These are phyloP conservation scores for Metahyphopichia silvanorum DNA, from an alignment of 805 yeast species.

Conservation along the genomic window DNA sequence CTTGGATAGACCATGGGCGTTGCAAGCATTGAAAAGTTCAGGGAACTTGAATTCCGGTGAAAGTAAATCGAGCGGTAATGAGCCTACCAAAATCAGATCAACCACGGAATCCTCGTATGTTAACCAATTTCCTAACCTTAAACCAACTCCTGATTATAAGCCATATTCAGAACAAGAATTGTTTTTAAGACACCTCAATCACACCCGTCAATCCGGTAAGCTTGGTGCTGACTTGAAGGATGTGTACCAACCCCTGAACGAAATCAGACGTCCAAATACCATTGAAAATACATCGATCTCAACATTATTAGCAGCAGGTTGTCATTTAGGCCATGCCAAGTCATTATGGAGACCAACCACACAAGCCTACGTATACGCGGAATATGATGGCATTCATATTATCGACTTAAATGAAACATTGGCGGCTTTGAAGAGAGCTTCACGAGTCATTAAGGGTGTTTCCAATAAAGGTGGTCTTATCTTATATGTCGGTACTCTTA, in stretches of 20 bases:
- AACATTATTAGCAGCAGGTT: constrained; percentile 83
- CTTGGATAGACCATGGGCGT: constrained; percentile 31
- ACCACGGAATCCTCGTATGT: constrained; percentile 29
- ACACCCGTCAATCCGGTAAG: constrained; percentile 48
- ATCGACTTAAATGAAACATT: constrained; percentile 88
- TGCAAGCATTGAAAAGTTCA: constrained; percentile 4
- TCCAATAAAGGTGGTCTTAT: constrained; percentile 83
- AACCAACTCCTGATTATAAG: constrained; percentile 55
- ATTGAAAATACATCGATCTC: constrained; percentile 61
- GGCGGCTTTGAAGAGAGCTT: constrained; percentile 70
- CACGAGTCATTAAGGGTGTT: constrained; percentile 80
- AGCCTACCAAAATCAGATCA: constrained; percentile 18
- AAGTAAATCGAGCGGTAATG: constrained; percentile 5
- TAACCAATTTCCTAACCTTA: constrained; percentile 56
- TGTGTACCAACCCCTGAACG: constrained; percentile 69
- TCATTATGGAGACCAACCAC: constrained; percentile 74
- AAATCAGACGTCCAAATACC: constrained; percentile 56
- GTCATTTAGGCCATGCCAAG: constrained; percentile 91
- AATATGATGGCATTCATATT: constrained; percentile 84
- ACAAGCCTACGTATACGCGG: constrained; percentile 85
- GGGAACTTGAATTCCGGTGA: background rate
- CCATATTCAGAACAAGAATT: constrained; percentile 79
- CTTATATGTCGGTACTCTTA: constrained; percentile 79
- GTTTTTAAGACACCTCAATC: constrained; percentile 67
- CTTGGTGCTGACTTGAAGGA: constrained; percentile 64